Percentiles rank a stretch among this genome's conserved stretches.
Evolutionary conservation across 108 stramenopile species (phyloP).

Genomic region (Aureococcus anophagefferens): DNA sequence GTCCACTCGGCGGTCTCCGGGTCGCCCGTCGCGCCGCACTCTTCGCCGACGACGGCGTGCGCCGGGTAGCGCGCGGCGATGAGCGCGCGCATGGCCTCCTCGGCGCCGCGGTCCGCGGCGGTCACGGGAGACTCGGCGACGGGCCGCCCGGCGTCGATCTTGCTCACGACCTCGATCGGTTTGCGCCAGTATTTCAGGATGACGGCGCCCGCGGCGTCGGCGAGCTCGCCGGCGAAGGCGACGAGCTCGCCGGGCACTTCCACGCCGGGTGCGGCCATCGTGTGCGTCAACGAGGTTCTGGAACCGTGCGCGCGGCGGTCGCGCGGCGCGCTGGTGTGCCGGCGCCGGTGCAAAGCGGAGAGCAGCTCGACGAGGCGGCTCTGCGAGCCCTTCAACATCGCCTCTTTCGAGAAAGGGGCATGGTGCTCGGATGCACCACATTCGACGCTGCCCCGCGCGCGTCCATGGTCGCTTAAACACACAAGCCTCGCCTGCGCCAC

Average conservation of each 20-base stretch:
- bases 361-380: no score
- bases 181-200: constrained; percentile 46
- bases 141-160: constrained; percentile 33
- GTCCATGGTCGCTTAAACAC: no score
- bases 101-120: constrained; percentile 43
- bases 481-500: no score
- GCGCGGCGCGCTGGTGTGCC: no score
- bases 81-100: constrained; percentile 34
- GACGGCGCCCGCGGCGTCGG: constrained; percentile 24
- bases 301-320: no score
- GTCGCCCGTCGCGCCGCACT: constrained; percentile 32
- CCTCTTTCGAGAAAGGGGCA: no score
- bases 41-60: constrained; percentile 50
- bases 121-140: constrained; percentile 45
- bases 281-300: no score
- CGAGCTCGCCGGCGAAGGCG: neutral
- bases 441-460: no score
- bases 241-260: neutral
- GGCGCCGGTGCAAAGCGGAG: no score
- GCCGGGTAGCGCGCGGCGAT: constrained; percentile 40
- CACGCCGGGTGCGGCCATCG: no score
- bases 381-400: no score
- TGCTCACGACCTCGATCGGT: constrained; percentile 36
- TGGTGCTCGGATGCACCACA: no score
- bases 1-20: constrained; percentile 35